Evolutionary conservation across 2,329 filamentous ascomycete species (phyloP), one percentile per base, ranked within the genome.

Genomic region (Alternaria sp.): DNA sequence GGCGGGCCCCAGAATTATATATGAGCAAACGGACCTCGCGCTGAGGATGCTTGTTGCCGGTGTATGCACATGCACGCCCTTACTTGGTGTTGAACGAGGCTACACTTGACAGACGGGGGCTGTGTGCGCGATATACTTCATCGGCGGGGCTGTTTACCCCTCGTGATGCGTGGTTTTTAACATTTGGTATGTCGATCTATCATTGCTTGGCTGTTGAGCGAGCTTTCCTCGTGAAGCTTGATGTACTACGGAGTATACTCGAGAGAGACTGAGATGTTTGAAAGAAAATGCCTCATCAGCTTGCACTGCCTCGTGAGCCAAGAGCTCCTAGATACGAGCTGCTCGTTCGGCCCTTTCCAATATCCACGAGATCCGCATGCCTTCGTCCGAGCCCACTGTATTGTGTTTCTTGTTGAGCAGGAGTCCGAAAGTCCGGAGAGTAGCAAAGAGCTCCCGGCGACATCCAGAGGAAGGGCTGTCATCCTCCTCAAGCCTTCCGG

Each of bases 81-180:
- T 49, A 30, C 26, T 7, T 54, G 6, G 10, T 32, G 11, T 28
- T 43, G 23, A 23, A 15, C 25, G 36, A 23, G 1, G 25, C 23
- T 40, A 30, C 23, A 13, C 23, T 36, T 21, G 44, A 46, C 11
- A 44, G 23, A 12, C 9, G 51, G 25, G 25, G 23, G 25, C 44
- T 26, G 30, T 10, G 8, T 49, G n/a, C 44, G 28, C 49, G 58
- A 40, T 26, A 28, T 30, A 49, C 28, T 32, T 11, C 28, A 30
- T 32, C 11, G 15, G 30, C 11, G 25, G 23, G 17, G n/a, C 47
- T 19, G 28, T 32, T 32, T 36, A 30, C 54, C 36, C 49, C 59
- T n/a, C 28, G 36, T 58, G 59, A 58, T 61, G 54, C 59, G 59
- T 58, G 51, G 46, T 61, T 60, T 61, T 61, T 25, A 36, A 52